phyloP scores from a whole-genome alignment of 164 flowering plant species.

The Cinnamomum micranthum region DNA sequence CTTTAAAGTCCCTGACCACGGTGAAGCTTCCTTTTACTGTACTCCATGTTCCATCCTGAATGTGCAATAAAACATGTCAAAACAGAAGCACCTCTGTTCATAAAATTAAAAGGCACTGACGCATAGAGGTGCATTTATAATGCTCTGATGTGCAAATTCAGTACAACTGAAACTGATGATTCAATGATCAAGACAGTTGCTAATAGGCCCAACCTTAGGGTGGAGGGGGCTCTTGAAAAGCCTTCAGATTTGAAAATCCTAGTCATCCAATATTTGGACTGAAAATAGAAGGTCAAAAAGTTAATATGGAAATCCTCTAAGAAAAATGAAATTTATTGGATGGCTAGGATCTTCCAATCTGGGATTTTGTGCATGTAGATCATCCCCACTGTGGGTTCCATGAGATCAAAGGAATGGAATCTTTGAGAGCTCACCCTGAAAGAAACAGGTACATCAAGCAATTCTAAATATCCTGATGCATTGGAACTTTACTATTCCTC shows the following conservation, averaged over 20 bases:
- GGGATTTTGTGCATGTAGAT: not conserved
- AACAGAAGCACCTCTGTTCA: not conserved
- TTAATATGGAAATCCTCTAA: not conserved
- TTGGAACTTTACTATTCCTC: not conserved
- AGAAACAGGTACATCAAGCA: not conserved
- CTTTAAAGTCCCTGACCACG: conserved; percentile 62
- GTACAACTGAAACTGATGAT: not conserved
- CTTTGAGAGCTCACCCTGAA: not conserved
- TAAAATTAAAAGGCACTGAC: not conserved
- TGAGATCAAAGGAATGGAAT: not conserved
- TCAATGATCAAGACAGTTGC: not conserved
- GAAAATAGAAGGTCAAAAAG: not conserved
- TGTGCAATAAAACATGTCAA: not conserved
- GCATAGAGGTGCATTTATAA: not conserved
- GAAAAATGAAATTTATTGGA: not conserved
- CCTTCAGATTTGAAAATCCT: not conserved
- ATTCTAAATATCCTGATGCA: not conserved
- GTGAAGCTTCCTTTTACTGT: conserved; percentile 55
- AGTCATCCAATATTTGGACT: not conserved
- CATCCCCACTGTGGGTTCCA: not conserved
- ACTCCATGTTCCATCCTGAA: conserved; percentile 82
- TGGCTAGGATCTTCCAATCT: not conserved
- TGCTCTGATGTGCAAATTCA: not conserved
- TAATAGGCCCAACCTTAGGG: not conserved
- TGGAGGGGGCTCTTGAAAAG: not conserved